These are phyloP conservation scores for Neckera pumila DNA, from an alignment of 225 moss, liverwort and hornwort genomes.

Conservation along the genomic window DNA sequence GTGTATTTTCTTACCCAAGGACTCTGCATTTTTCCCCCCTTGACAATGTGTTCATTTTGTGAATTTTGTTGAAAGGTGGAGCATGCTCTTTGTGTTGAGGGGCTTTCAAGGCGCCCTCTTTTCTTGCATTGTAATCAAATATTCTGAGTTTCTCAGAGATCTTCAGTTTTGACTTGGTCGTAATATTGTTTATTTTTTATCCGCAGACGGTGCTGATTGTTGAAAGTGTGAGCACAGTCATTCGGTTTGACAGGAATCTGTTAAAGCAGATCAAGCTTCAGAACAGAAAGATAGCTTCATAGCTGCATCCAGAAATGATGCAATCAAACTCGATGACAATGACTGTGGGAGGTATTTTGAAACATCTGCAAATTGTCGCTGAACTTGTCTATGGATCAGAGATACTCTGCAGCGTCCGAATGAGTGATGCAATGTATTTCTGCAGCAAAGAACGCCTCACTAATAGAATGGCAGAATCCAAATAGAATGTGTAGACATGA, in stretches of 20 bases:
- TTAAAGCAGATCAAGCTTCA: conserved; percentile 24
- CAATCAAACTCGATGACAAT: not conserved
- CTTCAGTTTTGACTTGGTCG: not conserved
- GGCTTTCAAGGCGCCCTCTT: not conserved
- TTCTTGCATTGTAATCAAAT: not conserved
- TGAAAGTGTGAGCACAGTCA: conserved; percentile 73
- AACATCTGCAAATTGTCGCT: not conserved
- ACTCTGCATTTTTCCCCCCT: not conserved
- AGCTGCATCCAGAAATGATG: not conserved
- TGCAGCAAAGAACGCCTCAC: not conserved
- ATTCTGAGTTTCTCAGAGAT: not conserved
- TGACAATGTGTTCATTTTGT: not conserved
- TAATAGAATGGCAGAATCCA: not conserved
- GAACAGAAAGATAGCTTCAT: not conserved
- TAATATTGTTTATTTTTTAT: not conserved
- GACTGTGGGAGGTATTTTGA: not conserved
- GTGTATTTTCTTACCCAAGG: not conserved
- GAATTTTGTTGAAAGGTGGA: not conserved
- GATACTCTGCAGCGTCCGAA: not conserved
- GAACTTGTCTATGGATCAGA: not conserved
- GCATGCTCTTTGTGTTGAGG: not conserved
- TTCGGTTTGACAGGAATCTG: conserved; percentile 58
- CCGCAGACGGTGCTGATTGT: conserved; percentile 81
- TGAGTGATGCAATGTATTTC: not conserved
- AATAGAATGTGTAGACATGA: not conserved